Percentiles rank a stretch among this genome's conserved stretches.
These are phyloP conservation scores for Xylaria longipes DNA, from an alignment of 495 filamentous ascomycete genomes.

Conservation along the genomic window DNA sequence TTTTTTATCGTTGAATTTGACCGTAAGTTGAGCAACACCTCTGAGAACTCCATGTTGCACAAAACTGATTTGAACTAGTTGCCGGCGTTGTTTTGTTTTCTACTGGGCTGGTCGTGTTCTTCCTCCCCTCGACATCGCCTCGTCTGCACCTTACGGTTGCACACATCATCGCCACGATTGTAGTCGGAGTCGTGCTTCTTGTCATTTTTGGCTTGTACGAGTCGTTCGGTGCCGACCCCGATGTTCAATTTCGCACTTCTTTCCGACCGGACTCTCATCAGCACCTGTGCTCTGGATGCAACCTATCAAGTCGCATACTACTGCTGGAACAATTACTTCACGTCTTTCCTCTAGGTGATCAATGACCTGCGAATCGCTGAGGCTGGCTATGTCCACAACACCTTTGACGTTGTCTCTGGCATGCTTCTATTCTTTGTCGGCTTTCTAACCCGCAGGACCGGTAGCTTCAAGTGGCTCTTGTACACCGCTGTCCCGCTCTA, in stretches of 20 bases:
- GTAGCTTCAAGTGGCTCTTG: slow-evolving; percentile 61
- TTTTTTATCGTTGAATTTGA: slow-evolving; percentile 13
- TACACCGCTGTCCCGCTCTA: slow-evolving; percentile 61
- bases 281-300: slow-evolving; percentile 4
- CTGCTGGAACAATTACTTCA: slow-evolving; percentile 55
- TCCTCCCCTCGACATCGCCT: slow-evolving; percentile 62
- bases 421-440: slow-evolving; percentile 35
- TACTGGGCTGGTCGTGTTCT: slow-evolving; percentile 61
- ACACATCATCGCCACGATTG: slow-evolving; percentile 59
- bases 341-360: slow-evolving; percentile 73
- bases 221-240: slow-evolving; percentile 54
- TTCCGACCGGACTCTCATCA: slow-evolving; percentile 55
- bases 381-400: slow-evolving; percentile 56
- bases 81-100: slow-evolving; percentile 60
- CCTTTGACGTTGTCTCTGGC: slow-evolving; percentile 39
- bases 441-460: slow-evolving; percentile 39
- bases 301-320: slow-evolving; percentile 16
- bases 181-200: slow-evolving; percentile 63
- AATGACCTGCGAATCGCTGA: slow-evolving; percentile 54
- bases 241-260: slow-evolving; percentile 66
- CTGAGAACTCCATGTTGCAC: neutral
- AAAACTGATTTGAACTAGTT: slow-evolving; percentile 14
- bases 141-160: slow-evolving; percentile 49
- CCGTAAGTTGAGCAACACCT: neutral
- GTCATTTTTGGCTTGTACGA: slow-evolving; percentile 68